Base-by-base conservation (phyloP, 2,329 filamentous ascomycete genomes). In the Magnaporthiopsis rhizophila region DNA sequence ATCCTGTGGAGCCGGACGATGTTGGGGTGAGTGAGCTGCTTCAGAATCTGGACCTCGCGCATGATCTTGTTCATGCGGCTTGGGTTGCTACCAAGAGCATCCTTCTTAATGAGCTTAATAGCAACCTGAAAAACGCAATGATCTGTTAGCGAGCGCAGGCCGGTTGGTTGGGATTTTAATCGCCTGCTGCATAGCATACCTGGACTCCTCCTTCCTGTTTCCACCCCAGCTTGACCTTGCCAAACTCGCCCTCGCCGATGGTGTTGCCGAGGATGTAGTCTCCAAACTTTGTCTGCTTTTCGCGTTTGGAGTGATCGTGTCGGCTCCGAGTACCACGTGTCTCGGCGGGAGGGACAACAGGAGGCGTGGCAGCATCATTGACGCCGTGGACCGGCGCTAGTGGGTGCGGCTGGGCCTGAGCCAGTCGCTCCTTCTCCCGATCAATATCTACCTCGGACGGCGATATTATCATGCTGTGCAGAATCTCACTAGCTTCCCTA, bases 161-260 rank as follows among this genome's bases (percentile, higher is more conserved):
- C 11, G 58, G 24, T 30, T 30, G 30, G 12, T 24, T 60, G 38
- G 62, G 45, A 8, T 15, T 50, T 50, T 50, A 0, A 2, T n/a
- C 6, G 5, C n/a, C 6, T 9, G 34, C 12, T 53, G 8, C 38
- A 50, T 30, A 62, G 59, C 69, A 3, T 78, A 89, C 87, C 80
- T 94, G 89, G 62, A 96, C 90, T 68, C 89, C 93, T 66, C 92
- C 93, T 76, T 96, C 93, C 74, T 92, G 90, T 77, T 97, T 98
- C 95, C 95, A 99, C 32, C 95, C 95, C 72, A 98, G 87, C 77
- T 97, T 98, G 71, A 99, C 95, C 75, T 99, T 99, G 69, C 95
- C 95, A 74, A 99, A 99, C 77, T 99, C 95, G 67, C 95, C 95
- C 79, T 99, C 95, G 62, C 95, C 95, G 62, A 99, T 89, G 2